Evolutionary conservation across 2,329 filamentous ascomycete species (phyloP).

Genomic region (Penicillium sp.): DNA sequence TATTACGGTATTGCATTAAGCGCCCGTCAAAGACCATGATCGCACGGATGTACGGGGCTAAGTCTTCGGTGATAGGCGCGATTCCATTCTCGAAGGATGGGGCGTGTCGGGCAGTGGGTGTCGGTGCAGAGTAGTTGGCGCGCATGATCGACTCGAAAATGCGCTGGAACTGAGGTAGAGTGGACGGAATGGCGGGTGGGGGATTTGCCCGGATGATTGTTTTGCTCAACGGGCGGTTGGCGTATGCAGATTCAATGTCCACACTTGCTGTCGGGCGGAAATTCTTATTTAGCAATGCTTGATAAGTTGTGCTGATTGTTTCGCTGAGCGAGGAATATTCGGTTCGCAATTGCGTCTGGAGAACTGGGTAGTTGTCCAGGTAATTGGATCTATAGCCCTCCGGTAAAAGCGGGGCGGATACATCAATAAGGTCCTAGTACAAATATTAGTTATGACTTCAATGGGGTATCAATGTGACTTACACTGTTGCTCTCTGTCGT

Average conservation of each 20-base stretch:
- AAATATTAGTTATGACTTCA: slow-evolving; percentile 17
- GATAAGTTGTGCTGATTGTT: slow-evolving; percentile 36
- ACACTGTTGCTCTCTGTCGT: slow-evolving; percentile 32
- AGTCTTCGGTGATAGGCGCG: slow-evolving; percentile 67
- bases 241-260: slow-evolving; percentile 27
- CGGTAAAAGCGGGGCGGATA: slow-evolving; percentile 60
- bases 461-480: slow-evolving; percentile 10
- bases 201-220: slow-evolving; percentile 11
- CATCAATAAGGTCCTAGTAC: slow-evolving; percentile 58
- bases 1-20: slow-evolving; percentile 67
- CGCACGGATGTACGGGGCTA: slow-evolving; percentile 85
- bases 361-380: slow-evolving; percentile 53
- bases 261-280: slow-evolving; percentile 18
- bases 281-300: slow-evolving; percentile 29
- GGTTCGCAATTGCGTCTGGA: slow-evolving; percentile 52
- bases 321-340: slow-evolving; percentile 47
- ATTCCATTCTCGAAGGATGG: slow-evolving; percentile 77
- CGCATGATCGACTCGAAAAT: slow-evolving; percentile 57
- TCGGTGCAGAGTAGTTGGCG: slow-evolving; percentile 34
- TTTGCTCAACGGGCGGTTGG: slow-evolving; percentile 34
- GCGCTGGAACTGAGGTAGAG: slow-evolving; percentile 43
- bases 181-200: slow-evolving; percentile 25
- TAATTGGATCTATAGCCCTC: slow-evolving; percentile 58
- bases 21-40: slow-evolving; percentile 77
- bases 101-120: slow-evolving; percentile 42